Evolutionary conservation across 441 rosid species (phyloP), one percentile per base, ranked within the genome.

Genomic region (Brassica balearica): DNA sequence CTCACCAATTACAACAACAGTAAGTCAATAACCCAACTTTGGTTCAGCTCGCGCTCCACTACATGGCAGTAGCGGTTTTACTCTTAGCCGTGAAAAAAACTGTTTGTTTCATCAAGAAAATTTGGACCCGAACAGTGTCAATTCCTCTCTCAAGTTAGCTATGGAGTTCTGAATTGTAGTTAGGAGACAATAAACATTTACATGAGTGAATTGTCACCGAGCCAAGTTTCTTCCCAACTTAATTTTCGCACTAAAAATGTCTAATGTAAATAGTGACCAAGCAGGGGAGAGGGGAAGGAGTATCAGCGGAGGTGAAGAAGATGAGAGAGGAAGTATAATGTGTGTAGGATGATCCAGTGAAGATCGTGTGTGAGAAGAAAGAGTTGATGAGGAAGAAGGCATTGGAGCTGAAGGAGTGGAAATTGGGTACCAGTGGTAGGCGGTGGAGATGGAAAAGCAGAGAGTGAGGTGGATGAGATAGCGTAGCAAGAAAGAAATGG

Each of bases 391-490:
- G 62, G 83, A 63, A 68, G 74, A 91, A 80, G 75, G n/a, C 84
- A 36, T 12, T 88, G 82, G 88, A 90, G 80, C n/a, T 93, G 15
- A 96, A 93, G 69, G 94, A 93, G 78, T 87, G 85, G 80, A 88
- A 84, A 74, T 93, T 36, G 86, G 79, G 75, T 90, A 87, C 71
- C 88, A 86, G 74, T 77, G 68, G 74, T 82, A 92, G 77, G 94
- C 90, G 1, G 87, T 80, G 15, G 91, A 92, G 83, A 87, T 95
- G 10, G 99, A 95, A 84, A 95, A 90, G 84, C 98, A 90, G 79
- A 86, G 95, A 82, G 68, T 93, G 55, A 93, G 93, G 76, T 95
- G 99, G 98, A 81, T 92, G 77, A 93, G 85, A 73, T 95, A 92
- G 65, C 83, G 93, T 69, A 77, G 91, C 72, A 92, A 92, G 79